Percentiles rank a stretch among this genome's conserved stretches.
phyloP scores from a whole-genome alignment of 768 basidiomycete species.

The Serendipita sp. region DNA sequence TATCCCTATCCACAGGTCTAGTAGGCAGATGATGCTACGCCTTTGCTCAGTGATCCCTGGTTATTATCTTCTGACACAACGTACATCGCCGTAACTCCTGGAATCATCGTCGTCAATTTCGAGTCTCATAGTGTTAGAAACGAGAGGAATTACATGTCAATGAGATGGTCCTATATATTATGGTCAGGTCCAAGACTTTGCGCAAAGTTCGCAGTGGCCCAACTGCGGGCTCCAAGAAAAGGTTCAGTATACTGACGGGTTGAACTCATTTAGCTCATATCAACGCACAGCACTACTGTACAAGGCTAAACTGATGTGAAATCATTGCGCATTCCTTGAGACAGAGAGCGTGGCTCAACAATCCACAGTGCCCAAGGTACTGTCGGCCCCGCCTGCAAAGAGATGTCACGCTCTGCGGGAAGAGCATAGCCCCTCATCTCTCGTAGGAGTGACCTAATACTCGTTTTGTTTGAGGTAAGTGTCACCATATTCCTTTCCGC shows the following conservation, averaged over 20 bases:
- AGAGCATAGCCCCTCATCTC: slow-evolving; percentile 34
- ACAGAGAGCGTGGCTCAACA: slow-evolving; percentile 64
- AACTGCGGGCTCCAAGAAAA: not conserved
- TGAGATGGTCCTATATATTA: not conserved
- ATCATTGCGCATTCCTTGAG: slow-evolving; percentile 34
- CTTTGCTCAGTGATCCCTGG: not conserved
- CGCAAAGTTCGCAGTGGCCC: not conserved
- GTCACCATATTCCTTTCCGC: slow-evolving; percentile 62
- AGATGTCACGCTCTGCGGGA: slow-evolving; percentile 8
- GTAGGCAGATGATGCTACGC: slow-evolving; percentile 81
- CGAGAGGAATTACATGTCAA: not conserved
- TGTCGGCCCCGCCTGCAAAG: slow-evolving; percentile 9
- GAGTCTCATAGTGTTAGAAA: not conserved
- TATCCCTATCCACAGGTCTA: slow-evolving; percentile 95
- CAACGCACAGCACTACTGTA: not conserved
- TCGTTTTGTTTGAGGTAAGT: slow-evolving; percentile 71
- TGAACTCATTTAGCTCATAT: not conserved
- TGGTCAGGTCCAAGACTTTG: slow-evolving; percentile 2
- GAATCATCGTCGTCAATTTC: slow-evolving; percentile 6
- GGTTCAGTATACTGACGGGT: not conserved
- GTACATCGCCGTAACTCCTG: slow-evolving; percentile 6
- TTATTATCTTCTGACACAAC: not conserved
- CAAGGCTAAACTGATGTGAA: not conserved
- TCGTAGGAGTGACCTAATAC: slow-evolving; percentile 56
- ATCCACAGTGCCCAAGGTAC: slow-evolving; percentile 47